Evolutionary conservation across 164 flowering plant species (phyloP), one percentile per base, ranked within the genome.

Genomic region (Dillenia turbinata): DNA sequence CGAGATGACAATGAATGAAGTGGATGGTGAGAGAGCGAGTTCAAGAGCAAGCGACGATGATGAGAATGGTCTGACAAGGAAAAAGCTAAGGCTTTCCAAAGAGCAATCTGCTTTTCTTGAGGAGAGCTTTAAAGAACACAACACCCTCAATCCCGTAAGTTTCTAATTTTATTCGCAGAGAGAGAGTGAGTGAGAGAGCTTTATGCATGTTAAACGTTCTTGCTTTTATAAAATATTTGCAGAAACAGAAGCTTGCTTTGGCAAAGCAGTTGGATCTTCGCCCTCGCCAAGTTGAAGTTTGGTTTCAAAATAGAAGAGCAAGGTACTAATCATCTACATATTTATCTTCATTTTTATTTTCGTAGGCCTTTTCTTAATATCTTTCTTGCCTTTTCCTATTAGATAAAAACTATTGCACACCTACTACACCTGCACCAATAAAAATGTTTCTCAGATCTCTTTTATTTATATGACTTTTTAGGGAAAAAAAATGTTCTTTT

Each of bases 71-170:
- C 46, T 66, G 14, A 68, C 83, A 10, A 66, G 97, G 66, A 92
- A 92, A 80, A 92, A 92, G 57, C 92, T 92, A 12, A 71, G 97
- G 17, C 85, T 92, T 44, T 79, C 92, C 10, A 92, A 89, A 67
- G 89, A 89, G 5, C 97, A 92, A 44, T 87, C 97, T n/a, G 97
- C 96, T 62, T 87, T 81, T 73, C 90, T 92, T 14, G 97, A 92
- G 72, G 96, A 92, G 57, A 87, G 90, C 70, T 92, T 92, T 85
- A 92, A 87, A 72, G 96, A 92, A 66, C 96, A 92, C 73, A 82
- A 73, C 56, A 92, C 97, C 47, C 94, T 92, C 73, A 92, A 89
- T 69, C 97, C 97, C 1, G 97, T 92, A 76, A 80, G 90, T 71
- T 44, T 1, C 5, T 65, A 14, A 14, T n/a, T 26, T 8, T 8